Evolutionary conservation across 345 rosid genomes (phyloP), one percentile per base, ranked within the genome.

Genomic region (Aquilaria yunnanensis): DNA sequence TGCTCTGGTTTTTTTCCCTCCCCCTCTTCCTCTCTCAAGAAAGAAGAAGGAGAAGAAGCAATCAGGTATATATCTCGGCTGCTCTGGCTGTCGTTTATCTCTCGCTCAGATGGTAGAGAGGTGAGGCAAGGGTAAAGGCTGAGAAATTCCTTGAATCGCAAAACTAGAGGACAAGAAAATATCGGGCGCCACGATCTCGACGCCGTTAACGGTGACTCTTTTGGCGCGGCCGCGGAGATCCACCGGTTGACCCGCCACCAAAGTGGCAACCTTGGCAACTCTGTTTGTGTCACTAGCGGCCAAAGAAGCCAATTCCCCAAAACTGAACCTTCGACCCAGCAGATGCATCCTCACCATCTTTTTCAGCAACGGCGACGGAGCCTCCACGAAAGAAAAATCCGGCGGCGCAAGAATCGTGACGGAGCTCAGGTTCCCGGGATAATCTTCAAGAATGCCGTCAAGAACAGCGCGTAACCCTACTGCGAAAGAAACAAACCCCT

Each of bases 401-500:
- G 72, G 75, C 9, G 96, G 91, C 14, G 88, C 76, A 56, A 87
- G 80, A 50, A 87, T 76, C 2, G 98, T 89, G 11, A 82, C 79
- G 0, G 85, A 81, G 32, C 63, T 78, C 51, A 86, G 51, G 59
- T 70, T 70, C 58, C 32, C 64, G 69, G 67, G 64, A 6, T 72
- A 29, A 37, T 81, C 80, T 41, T 66, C 63, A 62, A 84, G 74
- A 72, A 85, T 80, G 60, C 85, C 74, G 14, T 76, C 76, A 74
- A 82, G 79, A 76, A 78, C 84, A 60, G 92, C 85, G 68, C 90
- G 72, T 68, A 92, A 62, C 33, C 88, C 91, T 10, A 89, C 75
- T 14, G 97, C 88, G 60, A 88, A 93, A 6, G 96, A 75, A 45
- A 86, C 81, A 31, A 77, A 85, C 31, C 96, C 92, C 8, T 82